Evolutionary conservation across 2,329 filamentous ascomycete species (phyloP).

Genomic region (Penicillium concentricum): DNA sequence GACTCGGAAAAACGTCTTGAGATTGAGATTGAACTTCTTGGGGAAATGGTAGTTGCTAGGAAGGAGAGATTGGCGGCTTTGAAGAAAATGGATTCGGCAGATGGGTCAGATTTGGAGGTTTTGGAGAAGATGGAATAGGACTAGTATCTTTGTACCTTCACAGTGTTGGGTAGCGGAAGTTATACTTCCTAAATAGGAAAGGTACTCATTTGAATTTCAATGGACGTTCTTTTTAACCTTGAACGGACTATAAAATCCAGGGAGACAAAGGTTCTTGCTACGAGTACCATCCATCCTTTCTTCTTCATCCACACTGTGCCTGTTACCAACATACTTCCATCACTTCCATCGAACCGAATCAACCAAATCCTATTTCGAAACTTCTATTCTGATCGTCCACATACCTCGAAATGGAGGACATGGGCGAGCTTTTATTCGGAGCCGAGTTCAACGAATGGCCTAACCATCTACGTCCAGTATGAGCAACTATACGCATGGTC

Average conservation of each 20-base stretch:
- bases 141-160: neutral
- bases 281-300: too few species aligned
- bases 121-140: neutral
- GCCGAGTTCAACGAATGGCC: neutral
- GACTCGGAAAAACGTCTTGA: neutral
- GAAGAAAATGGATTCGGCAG: neutral
- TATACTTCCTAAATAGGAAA: neutral
- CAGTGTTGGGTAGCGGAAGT: neutral
- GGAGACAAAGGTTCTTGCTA: neutral
- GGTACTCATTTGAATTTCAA: neutral
- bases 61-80: neutral
- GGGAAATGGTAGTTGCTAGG: neutral
- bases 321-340: neutral
- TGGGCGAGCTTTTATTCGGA: neutral
- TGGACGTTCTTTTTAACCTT: neutral
- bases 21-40: neutral
- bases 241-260: neutral
- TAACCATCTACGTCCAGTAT: neutral
- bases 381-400: neutral
- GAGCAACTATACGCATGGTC: neutral
- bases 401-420: neutral
- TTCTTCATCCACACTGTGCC: neutral
- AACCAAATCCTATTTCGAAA: neutral
- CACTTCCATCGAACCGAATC: too few species aligned
- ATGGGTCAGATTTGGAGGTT: neutral